Base-by-base conservation (phyloP, 73 alveolate species). In the Breviolum minutum region DNA sequence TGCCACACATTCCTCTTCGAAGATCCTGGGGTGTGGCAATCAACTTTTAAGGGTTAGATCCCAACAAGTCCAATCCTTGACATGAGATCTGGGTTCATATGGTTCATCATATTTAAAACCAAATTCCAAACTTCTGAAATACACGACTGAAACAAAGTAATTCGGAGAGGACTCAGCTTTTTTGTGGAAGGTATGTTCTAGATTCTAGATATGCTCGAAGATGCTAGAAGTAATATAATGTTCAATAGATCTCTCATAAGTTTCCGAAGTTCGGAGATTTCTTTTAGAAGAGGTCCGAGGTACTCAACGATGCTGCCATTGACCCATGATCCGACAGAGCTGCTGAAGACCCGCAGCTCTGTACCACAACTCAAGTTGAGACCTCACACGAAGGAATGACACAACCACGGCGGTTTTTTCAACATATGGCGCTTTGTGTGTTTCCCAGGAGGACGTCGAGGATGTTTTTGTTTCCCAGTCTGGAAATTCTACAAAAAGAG, bases 1-100 rank as follows among this genome's bases (percentile, higher is more conserved):
- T 2, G 96, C 96, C 96, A 89, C 96, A 29, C 96, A 89, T 79
- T 74, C 96, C 68, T 68, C 74, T 61, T 89, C 96, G 32, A 89
- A 89, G 96, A 89, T 89, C 96, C 96, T 89, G 87, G 8, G 87
- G 29, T 4, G 84, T 68, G 8, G 61, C 54, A 40, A 40, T 40
- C 0, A 40, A 40, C 54, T 40, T 3, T 40, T 40, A 40, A 40
- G 3, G 54, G 5, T 40, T 40, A 40, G 54, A 40, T 40, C 54
- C 3, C 54, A 40, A 40, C 54, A 40, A 40, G 54, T 40, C 54
- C 54, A 40, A 40, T 40, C 54, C 54, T 40, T 40, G 54, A 40
- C 54, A 40, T 40, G 3, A 40, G n/a, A n/a, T n/a, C n/a, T 40
- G 54, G 54, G 54, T 40, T 29, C 24, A 71, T 1, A 2, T 0